Percentiles rank a stretch among this genome's conserved stretches.
These are phyloP conservation scores for Calophaca sinica DNA, from an alignment of 306 rosid genomes.

Conservation along the genomic window DNA sequence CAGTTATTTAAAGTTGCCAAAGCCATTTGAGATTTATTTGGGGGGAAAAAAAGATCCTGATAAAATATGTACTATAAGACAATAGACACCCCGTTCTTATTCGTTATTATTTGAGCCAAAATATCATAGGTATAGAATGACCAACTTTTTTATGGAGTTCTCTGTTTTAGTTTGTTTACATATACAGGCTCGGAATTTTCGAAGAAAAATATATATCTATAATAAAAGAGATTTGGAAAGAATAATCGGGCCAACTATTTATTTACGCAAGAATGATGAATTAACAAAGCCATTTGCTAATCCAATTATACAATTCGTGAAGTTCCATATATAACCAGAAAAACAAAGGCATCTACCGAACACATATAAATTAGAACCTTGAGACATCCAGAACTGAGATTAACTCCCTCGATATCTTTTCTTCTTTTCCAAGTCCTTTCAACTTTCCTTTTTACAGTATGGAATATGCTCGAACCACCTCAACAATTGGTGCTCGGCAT, in stretches of 20 bases:
- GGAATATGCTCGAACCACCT: conserved; percentile 99
- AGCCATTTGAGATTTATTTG: not conserved
- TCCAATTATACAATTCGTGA: conserved; percentile 77
- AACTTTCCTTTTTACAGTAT: conserved; percentile 82
- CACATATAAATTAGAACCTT: conserved; percentile 60
- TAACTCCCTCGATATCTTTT: conserved; percentile 48
- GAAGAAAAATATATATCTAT: not conserved
- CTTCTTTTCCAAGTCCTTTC: conserved; percentile 46
- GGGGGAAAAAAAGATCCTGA: not conserved
- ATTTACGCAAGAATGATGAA: conserved; percentile 91
- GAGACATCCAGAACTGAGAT: conserved; percentile 54
- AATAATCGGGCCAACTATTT: conserved; percentile 57
- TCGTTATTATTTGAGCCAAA: conserved; percentile 19
- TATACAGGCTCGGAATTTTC: conserved; percentile 18
- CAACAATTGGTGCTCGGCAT: conserved; percentile 97
- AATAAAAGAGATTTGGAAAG: conserved; percentile 40
- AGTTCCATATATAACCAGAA: conserved; percentile 69
- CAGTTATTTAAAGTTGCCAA: not conserved
- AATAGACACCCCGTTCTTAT: not conserved
- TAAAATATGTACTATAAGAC: not conserved
- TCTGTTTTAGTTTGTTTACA: conserved; percentile 7
- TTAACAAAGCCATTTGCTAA: conserved; percentile 71
- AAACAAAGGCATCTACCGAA: conserved; percentile 71
- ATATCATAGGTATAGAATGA: conserved; percentile 12
- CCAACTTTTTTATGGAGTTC: not conserved